phyloP scores from a whole-genome alignment of 148 eudicot species.

The Rhododendron ferrugineum region DNA sequence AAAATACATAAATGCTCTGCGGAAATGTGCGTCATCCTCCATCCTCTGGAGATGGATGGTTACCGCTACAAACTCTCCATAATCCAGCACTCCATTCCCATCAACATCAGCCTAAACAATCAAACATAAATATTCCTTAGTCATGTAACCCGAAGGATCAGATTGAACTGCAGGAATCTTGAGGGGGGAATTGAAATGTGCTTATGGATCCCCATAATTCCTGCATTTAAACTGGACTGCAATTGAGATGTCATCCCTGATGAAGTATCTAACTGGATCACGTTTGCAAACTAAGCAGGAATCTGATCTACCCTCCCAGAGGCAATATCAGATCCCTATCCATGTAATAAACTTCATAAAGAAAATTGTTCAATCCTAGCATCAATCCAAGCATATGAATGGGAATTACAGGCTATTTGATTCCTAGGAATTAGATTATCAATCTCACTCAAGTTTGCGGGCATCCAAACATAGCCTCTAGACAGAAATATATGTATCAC shows the following conservation, averaged over 20 bases:
- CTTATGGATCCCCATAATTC: background rate
- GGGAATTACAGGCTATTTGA: background rate
- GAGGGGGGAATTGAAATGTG: background rate
- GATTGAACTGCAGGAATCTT: background rate
- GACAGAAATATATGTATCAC: background rate
- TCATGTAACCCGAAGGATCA: background rate
- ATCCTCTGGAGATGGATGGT: slow-evolving; percentile 91
- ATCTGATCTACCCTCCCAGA: background rate
- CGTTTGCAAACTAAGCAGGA: background rate
- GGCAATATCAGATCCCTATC: background rate
- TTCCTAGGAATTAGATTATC: background rate
- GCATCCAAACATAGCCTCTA: background rate
- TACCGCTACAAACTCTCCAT: slow-evolving; percentile 96
- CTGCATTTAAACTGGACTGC: background rate
- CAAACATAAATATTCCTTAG: background rate
- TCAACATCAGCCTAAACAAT: slow-evolving; percentile 81
- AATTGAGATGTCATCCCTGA: background rate
- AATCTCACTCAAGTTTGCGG: background rate
- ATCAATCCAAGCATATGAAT: background rate
- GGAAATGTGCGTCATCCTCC: slow-evolving; percentile 95
- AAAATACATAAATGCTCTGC: slow-evolving; percentile 76
- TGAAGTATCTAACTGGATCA: background rate
- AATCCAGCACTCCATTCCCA: slow-evolving; percentile 84
- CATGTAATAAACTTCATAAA: background rate
- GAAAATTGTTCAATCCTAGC: background rate